Evolutionary conservation across 1,284 basidiomycete species (phyloP).

Genomic region (Puccinia brachypodii): DNA sequence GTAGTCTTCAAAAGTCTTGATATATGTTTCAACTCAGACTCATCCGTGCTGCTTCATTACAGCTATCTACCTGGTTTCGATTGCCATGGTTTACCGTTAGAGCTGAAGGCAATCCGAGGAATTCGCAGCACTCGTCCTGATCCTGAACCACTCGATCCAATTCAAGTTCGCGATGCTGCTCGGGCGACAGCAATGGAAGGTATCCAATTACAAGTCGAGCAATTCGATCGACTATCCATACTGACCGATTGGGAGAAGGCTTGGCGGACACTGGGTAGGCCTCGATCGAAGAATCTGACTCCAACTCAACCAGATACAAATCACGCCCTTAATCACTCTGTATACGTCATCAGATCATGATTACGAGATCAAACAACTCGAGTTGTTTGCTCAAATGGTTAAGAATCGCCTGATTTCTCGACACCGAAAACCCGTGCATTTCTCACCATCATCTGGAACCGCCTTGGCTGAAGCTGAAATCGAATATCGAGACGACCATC

Average conservation of each 20-base stretch:
- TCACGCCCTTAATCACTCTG: neutral
- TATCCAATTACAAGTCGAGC: conserved; percentile 72
- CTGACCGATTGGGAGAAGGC: conserved; percentile 85
- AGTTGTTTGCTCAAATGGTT: conserved; percentile 85
- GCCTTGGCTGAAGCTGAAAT: conserved; percentile 95
- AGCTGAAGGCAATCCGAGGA: conserved; percentile 78
- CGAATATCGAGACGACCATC: conserved; percentile 82
- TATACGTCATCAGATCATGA: conserved; percentile 65
- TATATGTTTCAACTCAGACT: neutral
- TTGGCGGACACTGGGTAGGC: conserved; percentile 76
- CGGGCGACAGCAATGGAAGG: conserved; percentile 72
- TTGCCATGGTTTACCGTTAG: conserved; percentile 96
- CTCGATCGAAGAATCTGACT: conserved; percentile 64
- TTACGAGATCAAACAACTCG: conserved; percentile 86
- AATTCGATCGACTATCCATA: conserved; percentile 80
- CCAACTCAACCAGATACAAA: neutral
- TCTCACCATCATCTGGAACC: conserved; percentile 90
- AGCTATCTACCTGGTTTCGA: conserved; percentile 98
- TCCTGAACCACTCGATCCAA: conserved; percentile 60
- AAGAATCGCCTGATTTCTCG: conserved; percentile 80
- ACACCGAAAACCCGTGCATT: conserved; percentile 86
- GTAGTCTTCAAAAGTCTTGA: neutral
- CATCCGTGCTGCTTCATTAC: conserved; percentile 23
- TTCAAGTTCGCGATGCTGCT: conserved; percentile 72
- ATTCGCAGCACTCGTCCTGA: conserved; percentile 62